Percentiles rank a stretch among this genome's conserved stretches.
Evolutionary conservation across 2,329 filamentous ascomycete species (phyloP).

Genomic region (Sporothrix brunneoviolacea): DNA sequence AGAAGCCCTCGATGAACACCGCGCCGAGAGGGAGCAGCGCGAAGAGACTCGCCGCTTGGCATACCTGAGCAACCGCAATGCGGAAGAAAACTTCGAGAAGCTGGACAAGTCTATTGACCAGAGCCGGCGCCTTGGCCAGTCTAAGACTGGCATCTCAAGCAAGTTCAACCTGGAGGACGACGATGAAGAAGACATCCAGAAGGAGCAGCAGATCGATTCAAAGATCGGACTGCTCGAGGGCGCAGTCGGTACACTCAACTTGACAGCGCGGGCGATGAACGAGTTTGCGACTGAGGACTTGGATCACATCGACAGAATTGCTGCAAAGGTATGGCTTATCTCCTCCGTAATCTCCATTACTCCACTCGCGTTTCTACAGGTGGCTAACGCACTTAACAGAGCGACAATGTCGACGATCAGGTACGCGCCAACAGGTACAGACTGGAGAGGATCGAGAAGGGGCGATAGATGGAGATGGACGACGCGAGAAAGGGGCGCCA

Average conservation of each 20-base stretch:
- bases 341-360: not conserved
- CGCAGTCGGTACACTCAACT: slow-evolving; percentile 65
- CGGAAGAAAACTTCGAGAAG: slow-evolving; percentile 44
- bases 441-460: slow-evolving; percentile 18
- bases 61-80: slow-evolving; percentile 32
- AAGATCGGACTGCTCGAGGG: slow-evolving; percentile 59
- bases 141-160: slow-evolving; percentile 24
- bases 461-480: not conserved
- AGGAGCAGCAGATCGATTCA: slow-evolving; percentile 46
- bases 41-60: slow-evolving; percentile 43
- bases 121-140: slow-evolving; percentile 40
- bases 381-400: slow-evolving; percentile 40
- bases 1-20: slow-evolving; percentile 61
- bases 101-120: slow-evolving; percentile 57
- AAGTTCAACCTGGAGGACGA: slow-evolving; percentile 21
- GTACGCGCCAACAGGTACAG: slow-evolving; percentile 61
- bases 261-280: slow-evolving; percentile 22
- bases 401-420: slow-evolving; percentile 74
- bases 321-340: slow-evolving; percentile 57
- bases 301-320: slow-evolving; percentile 67
- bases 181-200: slow-evolving; percentile 20
- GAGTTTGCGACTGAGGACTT: slow-evolving; percentile 62
- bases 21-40: slow-evolving; percentile 57
- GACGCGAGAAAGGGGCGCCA: too few species aligned
- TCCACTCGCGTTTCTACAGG: not conserved